Percentiles rank a stretch among this genome's conserved stretches.
phyloP scores from a whole-genome alignment of 768 basidiomycete genomes.

The Russula griseocarnosa region DNA sequence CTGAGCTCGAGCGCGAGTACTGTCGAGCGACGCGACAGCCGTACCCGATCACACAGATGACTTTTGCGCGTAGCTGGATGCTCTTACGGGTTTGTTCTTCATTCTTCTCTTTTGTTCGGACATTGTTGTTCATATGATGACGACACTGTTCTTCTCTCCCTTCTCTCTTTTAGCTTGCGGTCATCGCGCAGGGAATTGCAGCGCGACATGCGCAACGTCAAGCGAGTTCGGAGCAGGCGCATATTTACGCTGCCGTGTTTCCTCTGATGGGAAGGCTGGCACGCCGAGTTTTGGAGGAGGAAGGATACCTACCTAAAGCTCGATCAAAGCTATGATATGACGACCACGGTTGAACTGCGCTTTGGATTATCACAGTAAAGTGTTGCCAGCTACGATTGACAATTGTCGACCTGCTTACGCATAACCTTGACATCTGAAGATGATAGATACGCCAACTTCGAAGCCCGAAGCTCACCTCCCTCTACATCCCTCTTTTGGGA shows the following conservation, averaged over 20 bases:
- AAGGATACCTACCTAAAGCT: constrained; percentile 37
- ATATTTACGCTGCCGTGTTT: constrained; percentile 44
- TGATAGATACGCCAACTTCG: no score
- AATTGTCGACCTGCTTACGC: no score
- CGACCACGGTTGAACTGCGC: neutral
- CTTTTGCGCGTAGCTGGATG: constrained; percentile 83
- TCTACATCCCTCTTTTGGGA: no score
- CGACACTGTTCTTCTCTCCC: no score
- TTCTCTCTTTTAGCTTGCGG: constrained; percentile 48
- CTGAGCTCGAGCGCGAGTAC: constrained; percentile 78
- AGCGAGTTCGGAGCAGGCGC: constrained; percentile 81
- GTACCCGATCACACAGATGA: constrained; percentile 76
- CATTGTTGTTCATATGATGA: neutral
- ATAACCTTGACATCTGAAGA: no score
- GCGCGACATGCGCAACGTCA: constrained; percentile 81
- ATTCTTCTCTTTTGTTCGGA: constrained; percentile 3
- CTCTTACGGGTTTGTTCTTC: constrained; percentile 59
- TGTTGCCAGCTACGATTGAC: no score
- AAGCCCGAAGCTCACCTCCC: no score
- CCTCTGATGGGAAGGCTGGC: constrained; percentile 64
- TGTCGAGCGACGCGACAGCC: constrained; percentile 59
- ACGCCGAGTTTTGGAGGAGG: constrained; percentile 52
- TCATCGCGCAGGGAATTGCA: constrained; percentile 88
- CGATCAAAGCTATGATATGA: constrained; percentile 33
- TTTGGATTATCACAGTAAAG: no score